Percentiles rank a stretch among this genome's conserved stretches.
phyloP scores from a whole-genome alignment of 257 asterid genomes.

The Fraxinus anomala region DNA sequence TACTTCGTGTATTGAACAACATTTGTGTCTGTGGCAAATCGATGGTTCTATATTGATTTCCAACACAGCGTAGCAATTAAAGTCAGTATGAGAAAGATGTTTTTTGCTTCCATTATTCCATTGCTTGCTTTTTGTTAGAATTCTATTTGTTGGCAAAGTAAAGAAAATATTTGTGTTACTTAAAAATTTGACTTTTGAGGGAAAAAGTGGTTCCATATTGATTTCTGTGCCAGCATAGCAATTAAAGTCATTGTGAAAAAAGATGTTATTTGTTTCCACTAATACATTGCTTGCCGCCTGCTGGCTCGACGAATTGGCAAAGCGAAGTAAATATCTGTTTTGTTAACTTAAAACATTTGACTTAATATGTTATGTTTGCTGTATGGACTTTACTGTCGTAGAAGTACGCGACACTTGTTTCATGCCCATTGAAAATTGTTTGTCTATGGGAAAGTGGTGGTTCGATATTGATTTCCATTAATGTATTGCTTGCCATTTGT shows the following conservation, averaged over 20 bases:
- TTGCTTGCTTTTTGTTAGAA: conserved; percentile 5
- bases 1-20: background rate
- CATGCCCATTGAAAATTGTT: background rate
- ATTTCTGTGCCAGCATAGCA: background rate
- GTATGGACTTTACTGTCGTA: background rate
- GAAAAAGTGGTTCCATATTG: background rate
- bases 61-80: background rate
- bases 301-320: conserved; percentile 10
- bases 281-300: background rate
- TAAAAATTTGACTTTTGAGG: background rate
- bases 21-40: conserved; percentile 12
- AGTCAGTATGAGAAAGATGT: conserved; percentile 13
- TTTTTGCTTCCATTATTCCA: background rate
- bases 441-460: background rate
- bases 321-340: conserved; percentile 6
- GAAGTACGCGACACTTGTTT: background rate
- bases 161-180: conserved; percentile 5
- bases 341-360: background rate
- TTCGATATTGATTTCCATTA: background rate
- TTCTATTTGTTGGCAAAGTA: conserved; percentile 1
- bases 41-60: conserved; percentile 5
- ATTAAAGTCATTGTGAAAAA: background rate
- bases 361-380: conserved; percentile 1
- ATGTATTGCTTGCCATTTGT: background rate
- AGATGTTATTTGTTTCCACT: conserved; percentile 1